Conservation (phyloP, 2,329 filamentous ascomycete genomes). For the Bipolaris bicolor region DNA sequence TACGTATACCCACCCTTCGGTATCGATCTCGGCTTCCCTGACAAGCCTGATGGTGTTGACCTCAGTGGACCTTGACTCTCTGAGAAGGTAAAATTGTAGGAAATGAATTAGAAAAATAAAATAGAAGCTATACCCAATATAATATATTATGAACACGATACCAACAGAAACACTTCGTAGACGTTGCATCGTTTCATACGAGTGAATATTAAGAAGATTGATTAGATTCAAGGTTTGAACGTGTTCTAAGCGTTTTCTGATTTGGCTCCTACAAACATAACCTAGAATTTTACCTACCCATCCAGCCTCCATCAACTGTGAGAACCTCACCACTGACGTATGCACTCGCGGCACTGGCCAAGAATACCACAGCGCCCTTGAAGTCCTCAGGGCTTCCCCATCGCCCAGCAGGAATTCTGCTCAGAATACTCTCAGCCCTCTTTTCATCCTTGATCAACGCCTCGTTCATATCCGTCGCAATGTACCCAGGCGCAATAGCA, state of each 20-base stretch:
- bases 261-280: neutral
- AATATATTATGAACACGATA: neutral
- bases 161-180: neutral
- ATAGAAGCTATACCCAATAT: constrained; percentile 21
- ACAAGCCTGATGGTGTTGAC: constrained; percentile 51
- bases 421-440: constrained; percentile 74
- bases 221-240: neutral
- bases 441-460: constrained; percentile 76
- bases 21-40: constrained; percentile 57
- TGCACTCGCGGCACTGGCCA: constrained; percentile 75
- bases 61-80: constrained; percentile 38
- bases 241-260: too few species aligned
- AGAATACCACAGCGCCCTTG: constrained; percentile 78
- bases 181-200: neutral
- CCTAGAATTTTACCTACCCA: constrained; percentile 69
- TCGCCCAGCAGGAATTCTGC: constrained; percentile 79
- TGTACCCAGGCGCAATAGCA: constrained; percentile 87
- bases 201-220: neutral
- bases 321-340: constrained; percentile 85
- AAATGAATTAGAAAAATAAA: constrained; percentile 3
- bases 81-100: constrained; percentile 15
- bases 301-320: constrained; percentile 90
- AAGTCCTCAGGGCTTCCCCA: constrained; percentile 89
- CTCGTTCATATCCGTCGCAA: constrained; percentile 92
- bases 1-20: constrained; percentile 59